These are phyloP conservation scores for Mortierella antarctica DNA, from an alignment of 192 early-diverging fungal genomes.

Conservation along the genomic window DNA sequence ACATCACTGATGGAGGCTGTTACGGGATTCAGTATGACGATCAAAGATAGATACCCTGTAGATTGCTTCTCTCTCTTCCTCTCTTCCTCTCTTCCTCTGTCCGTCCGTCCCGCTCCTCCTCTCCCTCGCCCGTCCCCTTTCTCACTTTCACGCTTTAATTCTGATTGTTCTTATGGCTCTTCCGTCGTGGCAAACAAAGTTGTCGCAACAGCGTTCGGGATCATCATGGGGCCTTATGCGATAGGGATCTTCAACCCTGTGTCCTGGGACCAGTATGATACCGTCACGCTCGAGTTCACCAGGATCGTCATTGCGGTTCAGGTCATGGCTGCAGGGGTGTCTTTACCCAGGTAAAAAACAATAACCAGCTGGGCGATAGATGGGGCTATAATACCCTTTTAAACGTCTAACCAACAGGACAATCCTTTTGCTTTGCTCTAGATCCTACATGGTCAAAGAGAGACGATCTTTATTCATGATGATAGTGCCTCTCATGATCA, in stretches of 20 bases:
- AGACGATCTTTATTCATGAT: slow-evolving; percentile 71
- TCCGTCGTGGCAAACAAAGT: slow-evolving; percentile 44
- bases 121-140: no score
- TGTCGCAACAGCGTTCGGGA: slow-evolving; percentile 82
- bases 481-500: slow-evolving; percentile 82
- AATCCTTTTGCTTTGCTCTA: slow-evolving; percentile 10
- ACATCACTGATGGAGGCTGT: no score
- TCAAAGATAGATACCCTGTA: background rate
- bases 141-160: background rate
- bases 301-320: slow-evolving; percentile 85
- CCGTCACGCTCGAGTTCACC: slow-evolving; percentile 72
- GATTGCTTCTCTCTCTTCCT: background rate
- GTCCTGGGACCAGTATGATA: slow-evolving; percentile 49
- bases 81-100: background rate
- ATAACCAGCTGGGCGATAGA: background rate
- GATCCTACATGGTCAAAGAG: slow-evolving; percentile 77
- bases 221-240: slow-evolving; percentile 79
- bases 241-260: slow-evolving; percentile 73
- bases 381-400: background rate
- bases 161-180: background rate
- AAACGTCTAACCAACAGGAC: background rate
- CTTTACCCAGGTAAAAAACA: slow-evolving; percentile 62
- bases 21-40: no score
- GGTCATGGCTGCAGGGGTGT: slow-evolving; percentile 86
- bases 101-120: no score